A percentile compares a stretch with the other conserved stretches of the same genome.
These are phyloP conservation scores for Coemansia sp. DNA, from an alignment of 192 early-diverging fungal species.

Conservation along the genomic window DNA sequence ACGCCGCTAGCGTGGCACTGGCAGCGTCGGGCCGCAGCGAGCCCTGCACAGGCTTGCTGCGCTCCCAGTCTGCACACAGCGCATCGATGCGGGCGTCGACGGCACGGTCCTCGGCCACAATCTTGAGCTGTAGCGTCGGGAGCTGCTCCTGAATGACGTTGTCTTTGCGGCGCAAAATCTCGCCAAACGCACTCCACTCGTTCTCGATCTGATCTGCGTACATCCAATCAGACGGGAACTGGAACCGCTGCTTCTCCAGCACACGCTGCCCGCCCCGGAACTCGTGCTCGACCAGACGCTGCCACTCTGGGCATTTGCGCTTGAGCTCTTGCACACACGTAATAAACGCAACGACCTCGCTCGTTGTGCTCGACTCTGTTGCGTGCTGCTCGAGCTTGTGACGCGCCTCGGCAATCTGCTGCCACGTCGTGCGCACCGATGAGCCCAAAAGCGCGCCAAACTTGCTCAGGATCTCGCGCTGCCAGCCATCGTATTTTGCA, in stretches of 20 bases:
- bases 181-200: constrained; percentile 96
- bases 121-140: constrained; percentile 90
- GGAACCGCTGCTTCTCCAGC: constrained; percentile 89
- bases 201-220: constrained; percentile 94
- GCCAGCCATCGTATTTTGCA: constrained; percentile 97
- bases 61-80: constrained; percentile 89
- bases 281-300: constrained; percentile 72
- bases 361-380: constrained; percentile 80
- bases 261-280: constrained; percentile 91
- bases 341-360: constrained; percentile 90
- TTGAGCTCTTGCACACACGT: constrained; percentile 96
- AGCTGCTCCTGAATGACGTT: constrained; percentile 93
- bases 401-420: constrained; percentile 72
- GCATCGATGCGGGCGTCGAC: constrained; percentile 82
- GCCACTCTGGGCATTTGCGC: constrained; percentile 77
- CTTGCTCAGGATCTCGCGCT: constrained; percentile 88
- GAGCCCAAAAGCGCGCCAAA: constrained; percentile 81
- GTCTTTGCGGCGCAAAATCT: constrained; percentile 89
- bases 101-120: constrained; percentile 87
- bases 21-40: constrained; percentile 87
- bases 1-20: constrained; percentile 75
- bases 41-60: constrained; percentile 91
- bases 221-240: constrained; percentile 94
- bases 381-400: constrained; percentile 85
- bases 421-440: constrained; percentile 81